Conservation (phyloP, 2,329 filamentous ascomycete species). For the Alternaria triticina region DNA sequence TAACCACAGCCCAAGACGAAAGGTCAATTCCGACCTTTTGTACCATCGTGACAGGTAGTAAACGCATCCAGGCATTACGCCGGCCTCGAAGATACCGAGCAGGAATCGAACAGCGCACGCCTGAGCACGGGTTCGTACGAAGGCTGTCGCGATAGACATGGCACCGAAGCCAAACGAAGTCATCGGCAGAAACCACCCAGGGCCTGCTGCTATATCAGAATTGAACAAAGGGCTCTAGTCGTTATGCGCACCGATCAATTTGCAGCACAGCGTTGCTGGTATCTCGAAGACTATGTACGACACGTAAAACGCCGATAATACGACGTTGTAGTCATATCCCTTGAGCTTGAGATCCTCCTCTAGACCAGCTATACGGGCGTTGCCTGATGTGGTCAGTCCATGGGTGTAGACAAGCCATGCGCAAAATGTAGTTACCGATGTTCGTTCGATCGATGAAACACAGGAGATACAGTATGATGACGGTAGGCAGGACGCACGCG, state of each 20-base stretch:
- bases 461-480: slow-evolving; percentile 69
- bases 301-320: slow-evolving; percentile 73
- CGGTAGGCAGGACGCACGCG: slow-evolving; percentile 66
- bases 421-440: slow-evolving; percentile 59
- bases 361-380: slow-evolving; percentile 69
- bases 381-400: slow-evolving; percentile 55
- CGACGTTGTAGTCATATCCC: slow-evolving; percentile 69
- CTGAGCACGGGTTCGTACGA: slow-evolving; percentile 60
- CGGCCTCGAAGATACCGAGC: slow-evolving; percentile 69
- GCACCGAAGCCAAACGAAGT: slow-evolving; percentile 67
- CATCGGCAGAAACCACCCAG: slow-evolving; percentile 71
- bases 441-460: slow-evolving; percentile 75
- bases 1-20: slow-evolving; percentile 69
- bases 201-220: slow-evolving; percentile 45
- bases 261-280: slow-evolving; percentile 69
- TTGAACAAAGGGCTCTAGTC: background rate
- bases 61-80: slow-evolving; percentile 72
- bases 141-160: slow-evolving; percentile 67
- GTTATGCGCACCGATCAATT: slow-evolving; percentile 61
- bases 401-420: background rate
- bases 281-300: slow-evolving; percentile 76
- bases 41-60: slow-evolving; percentile 77
- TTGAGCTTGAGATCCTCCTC: slow-evolving; percentile 64
- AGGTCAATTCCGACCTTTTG: slow-evolving; percentile 67
- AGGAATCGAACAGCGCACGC: slow-evolving; percentile 68